phyloP scores from a whole-genome alignment of 768 basidiomycete species.

The Tulasnella sp. region DNA sequence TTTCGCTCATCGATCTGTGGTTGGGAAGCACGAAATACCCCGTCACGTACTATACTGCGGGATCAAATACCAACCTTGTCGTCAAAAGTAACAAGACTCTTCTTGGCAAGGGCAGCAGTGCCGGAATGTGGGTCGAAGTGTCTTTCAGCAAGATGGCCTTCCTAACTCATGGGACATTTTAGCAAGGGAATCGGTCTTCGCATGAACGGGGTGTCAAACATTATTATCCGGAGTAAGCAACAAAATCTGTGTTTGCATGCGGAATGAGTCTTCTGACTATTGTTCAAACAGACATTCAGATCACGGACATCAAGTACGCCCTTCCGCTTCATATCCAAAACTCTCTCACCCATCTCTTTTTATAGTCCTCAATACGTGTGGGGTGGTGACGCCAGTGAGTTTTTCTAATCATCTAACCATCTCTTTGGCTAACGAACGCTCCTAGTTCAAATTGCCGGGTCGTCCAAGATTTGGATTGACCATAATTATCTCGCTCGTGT shows the following conservation, averaged over 20 bases:
- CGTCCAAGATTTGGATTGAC: not conserved
- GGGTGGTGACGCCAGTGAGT: not conserved
- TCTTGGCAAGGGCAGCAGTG: not conserved
- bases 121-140: not conserved
- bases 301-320: not conserved
- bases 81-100: not conserved
- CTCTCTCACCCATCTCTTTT: not conserved
- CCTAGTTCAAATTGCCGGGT: not conserved
- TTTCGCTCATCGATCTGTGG: not conserved
- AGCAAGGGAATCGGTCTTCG: not conserved
- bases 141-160: not conserved
- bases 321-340: not conserved
- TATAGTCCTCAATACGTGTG: not conserved
- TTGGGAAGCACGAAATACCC: not conserved
- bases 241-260: not conserved
- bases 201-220: not conserved
- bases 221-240: not conserved
- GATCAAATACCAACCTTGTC: not conserved
- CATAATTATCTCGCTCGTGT: not conserved
- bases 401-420: fast-evolving
- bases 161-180: not conserved
- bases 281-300: not conserved
- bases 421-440: not conserved
- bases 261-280: not conserved
- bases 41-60: not conserved